Conservation (phyloP, 2,329 filamentous ascomycete species). For the Fusarium verticillioides region DNA sequence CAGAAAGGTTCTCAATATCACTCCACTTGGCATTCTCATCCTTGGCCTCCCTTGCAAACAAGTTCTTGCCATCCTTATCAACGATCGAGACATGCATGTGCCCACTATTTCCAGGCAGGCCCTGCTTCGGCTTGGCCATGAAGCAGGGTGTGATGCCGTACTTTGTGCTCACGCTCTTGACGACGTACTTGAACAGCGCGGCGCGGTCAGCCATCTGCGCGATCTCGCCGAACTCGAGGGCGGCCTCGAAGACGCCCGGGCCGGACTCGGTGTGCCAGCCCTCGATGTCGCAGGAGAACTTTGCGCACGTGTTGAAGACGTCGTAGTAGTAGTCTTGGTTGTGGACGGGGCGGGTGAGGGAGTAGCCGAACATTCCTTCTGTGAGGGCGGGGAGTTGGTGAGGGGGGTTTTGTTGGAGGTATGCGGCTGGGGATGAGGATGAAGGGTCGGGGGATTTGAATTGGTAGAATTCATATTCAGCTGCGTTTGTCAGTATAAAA, state of each 20-base stretch:
- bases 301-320: conserved; percentile 81
- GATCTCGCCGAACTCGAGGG: conserved; percentile 90
- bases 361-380: conserved; percentile 97
- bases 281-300: conserved; percentile 85
- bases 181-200: conserved; percentile 92
- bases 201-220: conserved; percentile 91
- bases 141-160: conserved; percentile 96
- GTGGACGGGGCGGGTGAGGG: conserved; percentile 84
- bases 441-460: conserved; percentile 74
- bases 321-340: conserved; percentile 95
- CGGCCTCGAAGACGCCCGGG: conserved; percentile 94
- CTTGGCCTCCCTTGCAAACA: conserved; percentile 78
- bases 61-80: conserved; percentile 82
- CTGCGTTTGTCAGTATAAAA: conserved; percentile 56
- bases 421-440: conserved; percentile 75
- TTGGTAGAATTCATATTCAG: conserved; percentile 95
- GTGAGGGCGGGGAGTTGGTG: conserved; percentile 81
- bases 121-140: conserved; percentile 96
- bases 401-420: conserved; percentile 78
- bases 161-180: conserved; percentile 87
- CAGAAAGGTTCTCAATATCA: conserved; percentile 84
- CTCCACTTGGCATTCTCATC: conserved; percentile 78
- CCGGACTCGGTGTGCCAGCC: conserved; percentile 97
- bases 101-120: conserved; percentile 92
- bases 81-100: conserved; percentile 95